These are phyloP conservation scores for Albifimbria verrucaria DNA, from an alignment of 2,329 filamentous ascomycete species.

Conservation along the genomic window DNA sequence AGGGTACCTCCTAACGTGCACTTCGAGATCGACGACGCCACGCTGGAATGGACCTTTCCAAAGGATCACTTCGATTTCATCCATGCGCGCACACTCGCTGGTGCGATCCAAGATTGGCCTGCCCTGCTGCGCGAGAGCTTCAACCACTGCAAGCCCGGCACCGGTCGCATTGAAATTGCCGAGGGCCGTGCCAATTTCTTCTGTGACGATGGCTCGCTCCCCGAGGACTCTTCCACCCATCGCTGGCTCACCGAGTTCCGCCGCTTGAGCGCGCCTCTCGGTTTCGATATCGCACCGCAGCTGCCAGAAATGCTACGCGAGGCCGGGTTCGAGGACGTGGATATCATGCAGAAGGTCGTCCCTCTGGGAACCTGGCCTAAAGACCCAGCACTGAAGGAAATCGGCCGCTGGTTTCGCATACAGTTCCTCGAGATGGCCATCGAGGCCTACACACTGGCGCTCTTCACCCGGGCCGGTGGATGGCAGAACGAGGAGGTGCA, in stretches of 20 bases:
- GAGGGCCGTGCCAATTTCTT: constrained; percentile 36
- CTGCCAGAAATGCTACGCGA: constrained; percentile 36
- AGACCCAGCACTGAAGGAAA: constrained; percentile 31
- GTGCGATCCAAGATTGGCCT: constrained; percentile 28
- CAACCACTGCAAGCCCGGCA: constrained; percentile 27
- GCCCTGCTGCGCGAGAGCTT: constrained; percentile 26
- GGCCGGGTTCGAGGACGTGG: constrained; percentile 33
- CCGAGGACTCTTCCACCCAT: constrained; percentile 33
- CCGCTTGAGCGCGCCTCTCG: constrained; percentile 29
- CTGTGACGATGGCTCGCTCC: constrained; percentile 34
- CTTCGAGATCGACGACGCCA: constrained; percentile 64
- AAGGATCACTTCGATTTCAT: constrained; percentile 10
- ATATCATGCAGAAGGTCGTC: constrained; percentile 16
- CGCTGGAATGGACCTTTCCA: constrained; percentile 38
- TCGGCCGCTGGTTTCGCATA: constrained; percentile 29
- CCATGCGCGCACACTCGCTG: constrained; percentile 21
- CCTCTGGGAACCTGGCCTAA: constrained; percentile 37
- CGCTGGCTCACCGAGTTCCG: constrained; percentile 36
- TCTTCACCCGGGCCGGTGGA: constrained; percentile 34
- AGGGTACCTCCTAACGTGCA: constrained; percentile 58
- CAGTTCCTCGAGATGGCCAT: constrained; percentile 41
- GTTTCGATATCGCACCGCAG: constrained; percentile 31
- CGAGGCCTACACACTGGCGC: constrained; percentile 36
- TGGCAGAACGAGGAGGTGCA: constrained; percentile 37
- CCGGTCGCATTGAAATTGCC: constrained; percentile 34